Evolutionary conservation across 2,329 filamentous ascomycete genomes (phyloP), one percentile per base, ranked within the genome.

Genomic region (Raffaelea albimanens): DNA sequence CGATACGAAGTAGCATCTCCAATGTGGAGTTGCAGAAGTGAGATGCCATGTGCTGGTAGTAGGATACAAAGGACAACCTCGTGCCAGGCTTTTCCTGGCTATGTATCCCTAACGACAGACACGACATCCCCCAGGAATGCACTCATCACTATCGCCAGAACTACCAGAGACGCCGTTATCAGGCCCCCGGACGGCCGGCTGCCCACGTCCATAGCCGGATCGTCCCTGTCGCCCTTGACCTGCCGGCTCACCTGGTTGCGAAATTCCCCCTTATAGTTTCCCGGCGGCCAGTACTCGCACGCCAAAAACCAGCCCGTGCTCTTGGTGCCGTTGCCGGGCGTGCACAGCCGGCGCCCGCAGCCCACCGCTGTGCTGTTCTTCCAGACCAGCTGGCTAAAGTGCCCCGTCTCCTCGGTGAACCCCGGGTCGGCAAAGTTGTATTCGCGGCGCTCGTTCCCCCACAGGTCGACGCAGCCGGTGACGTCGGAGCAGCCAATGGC

Each of bases 341-440:
- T 60, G 44, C 72, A 77, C 40, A 70, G 51, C 52, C 53, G 64
- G 48, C 62, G 63, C 21, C 60, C 71, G 48, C 73, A 87, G 0
- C 81, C 80, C 1, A 83, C 73, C 31, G 69, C 66, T 7, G 66
- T 78, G 1, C 80, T 85, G 21, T 67, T 62, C 61, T 74, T 78
- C 83, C 84, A 87, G 5, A 87, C 82, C 7, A 87, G 62, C 67
- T 87, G 83, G 2, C 83, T 84, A 56, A 87, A 87, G 59, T 87
- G 82, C 0, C 83, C 83, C 18, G 83, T 85, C 31, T 65, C 60
- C 53, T 80, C 67, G 9, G 58, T 66, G 57, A 84, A 87, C 1
- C 72, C 72, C 0, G 73, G 73, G 1, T 71, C 59, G 2, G 58
- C 53, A 60, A 76, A 89, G 55, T 83, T 63, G 59, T 87, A 89